Evolutionary conservation across 192 early-diverging fungal species (phyloP), one percentile per base, ranked within the genome.

Genomic region (Diversispora epigaea): DNA sequence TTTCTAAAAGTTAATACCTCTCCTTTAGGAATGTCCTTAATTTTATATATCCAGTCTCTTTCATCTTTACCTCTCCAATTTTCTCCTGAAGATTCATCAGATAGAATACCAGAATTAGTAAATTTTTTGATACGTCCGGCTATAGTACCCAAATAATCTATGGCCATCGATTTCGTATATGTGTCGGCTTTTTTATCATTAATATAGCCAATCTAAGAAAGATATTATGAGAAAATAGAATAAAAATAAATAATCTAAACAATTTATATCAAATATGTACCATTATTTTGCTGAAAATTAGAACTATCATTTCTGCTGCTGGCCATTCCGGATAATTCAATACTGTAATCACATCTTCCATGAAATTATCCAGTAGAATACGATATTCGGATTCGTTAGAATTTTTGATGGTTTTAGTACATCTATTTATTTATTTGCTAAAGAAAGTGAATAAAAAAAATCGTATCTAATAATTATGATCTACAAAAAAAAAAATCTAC

Each of bases 311-410:
- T 63, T 94, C 93, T 0, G 96, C 93, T 6, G 84, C 90, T 0
- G 96, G 96, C 96, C 96, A 98, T 50, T 96, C 94, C 4, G 95
- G 94, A 15, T 91, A 89, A 19, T 89, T 87, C 47, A 95, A 79
- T 2, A 95, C 86, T 4, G 78, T 75, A 41, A 95, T 72, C 0
- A 91, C 78, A 80, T 98, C 94, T 14, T 87, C 80, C 39, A 96
- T 76, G 50, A 96, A 80, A 44, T 82, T 80, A 41, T 95, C 93
- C 15, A 98, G 72, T 11, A 94, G 77, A 0, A 77, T 75, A 25
- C 89, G 82, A 77, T 95, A 96, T 49, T 95, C 95, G 0, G 83
- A 82, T 22, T 92, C 93, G 45, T 84, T 87, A 19, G 80, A 78
- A 45, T 71, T 82, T 64, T 86, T 86, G 43, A 52, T 77, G 41